Evolutionary conservation across 345 rosid genomes (phyloP), one percentile per base, ranked within the genome.

Genomic region (Dipteronia dyeriana): DNA sequence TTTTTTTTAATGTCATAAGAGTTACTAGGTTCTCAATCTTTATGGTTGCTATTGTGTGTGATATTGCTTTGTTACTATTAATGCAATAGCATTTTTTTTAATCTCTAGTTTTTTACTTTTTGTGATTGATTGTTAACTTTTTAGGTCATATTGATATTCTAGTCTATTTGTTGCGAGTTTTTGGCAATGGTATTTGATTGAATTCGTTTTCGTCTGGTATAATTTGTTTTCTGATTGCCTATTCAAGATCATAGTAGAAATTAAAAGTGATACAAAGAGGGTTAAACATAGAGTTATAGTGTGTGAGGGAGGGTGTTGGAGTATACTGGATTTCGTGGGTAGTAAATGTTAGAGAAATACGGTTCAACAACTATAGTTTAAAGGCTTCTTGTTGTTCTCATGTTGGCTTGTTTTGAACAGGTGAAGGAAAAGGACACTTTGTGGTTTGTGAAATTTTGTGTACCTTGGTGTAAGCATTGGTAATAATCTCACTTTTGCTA

Each of bases 381-480:
- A 39, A 22, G 75, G 2, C 64, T 20, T 23, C 60, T 9, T 59
- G 66, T 2, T 22, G 29, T 45, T 38, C 73, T 38, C 45, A 29
- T 9, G 11, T 25, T 69, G 70, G 23, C 61, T 39, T 54, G 3
- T 31, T 66, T 22, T 77, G 4, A 76, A 71, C 70, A 95, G 99
- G 87, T 94, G 78, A 96, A 96, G 89, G 99, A 96, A 87, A 96
- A 91, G 84, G 98, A 94, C 81, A 96, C 98, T 12, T 90, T 88
- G 0, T 96, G 98, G 99, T 94, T 96, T 76, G 97, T 96, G 68
- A 94, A 96, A 68, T 96, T 96, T 72, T 96, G 99, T 77, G 98
- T 96, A 68, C 97, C 98, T 34, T 94, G 99, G 99, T 96, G 98
- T 76, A 96, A 96, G 88, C 99, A 96, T 76, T 96, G 99, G 99